A percentile compares a stretch with the other conserved stretches of the same genome.
Conservation (phyloP, 371 early-diverging fungal genomes). For the Modicella reniformis region DNA sequence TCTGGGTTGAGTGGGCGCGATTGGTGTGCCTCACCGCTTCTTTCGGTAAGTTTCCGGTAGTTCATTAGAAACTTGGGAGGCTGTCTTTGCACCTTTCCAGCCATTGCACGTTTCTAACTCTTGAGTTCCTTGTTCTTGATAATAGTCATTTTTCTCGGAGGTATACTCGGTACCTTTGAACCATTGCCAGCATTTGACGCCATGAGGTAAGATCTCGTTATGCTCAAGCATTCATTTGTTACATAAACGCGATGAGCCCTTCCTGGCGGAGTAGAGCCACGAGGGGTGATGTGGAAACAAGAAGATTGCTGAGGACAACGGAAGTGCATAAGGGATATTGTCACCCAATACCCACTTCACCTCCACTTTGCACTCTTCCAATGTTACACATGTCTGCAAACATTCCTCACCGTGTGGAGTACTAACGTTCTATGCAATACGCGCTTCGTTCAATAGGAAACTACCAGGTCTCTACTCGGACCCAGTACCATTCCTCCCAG, state of each 20-base stretch:
- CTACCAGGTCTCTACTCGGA: conserved; percentile 27
- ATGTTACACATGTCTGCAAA: no score
- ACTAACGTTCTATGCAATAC: no score
- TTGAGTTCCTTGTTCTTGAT: neutral
- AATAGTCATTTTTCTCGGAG: conserved; percentile 46
- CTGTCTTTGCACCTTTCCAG: no score
- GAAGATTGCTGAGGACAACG: neutral
- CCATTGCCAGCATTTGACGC: conserved; percentile 45
- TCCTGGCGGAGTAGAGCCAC: no score
- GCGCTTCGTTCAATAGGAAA: conserved; percentile 20
- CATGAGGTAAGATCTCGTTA: conserved; percentile 29
- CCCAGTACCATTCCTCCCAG: conserved; percentile 38
- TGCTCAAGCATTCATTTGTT: neutral
- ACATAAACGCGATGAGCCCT: neutral
- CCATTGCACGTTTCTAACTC: neutral
- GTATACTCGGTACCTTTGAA: conserved; percentile 36
- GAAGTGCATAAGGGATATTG: no score
- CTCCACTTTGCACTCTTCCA: no score
- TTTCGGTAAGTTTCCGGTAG: conserved; percentile 31
- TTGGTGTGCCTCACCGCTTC: conserved; percentile 38
- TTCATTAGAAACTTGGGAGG: no score
- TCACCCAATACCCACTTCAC: no score
- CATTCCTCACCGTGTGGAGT: no score
- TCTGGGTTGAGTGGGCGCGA: conserved; percentile 52
- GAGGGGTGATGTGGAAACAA: no score